Conservation (phyloP, 2,329 filamentous ascomycete genomes). For the Paracoccidioides lutzii region DNA sequence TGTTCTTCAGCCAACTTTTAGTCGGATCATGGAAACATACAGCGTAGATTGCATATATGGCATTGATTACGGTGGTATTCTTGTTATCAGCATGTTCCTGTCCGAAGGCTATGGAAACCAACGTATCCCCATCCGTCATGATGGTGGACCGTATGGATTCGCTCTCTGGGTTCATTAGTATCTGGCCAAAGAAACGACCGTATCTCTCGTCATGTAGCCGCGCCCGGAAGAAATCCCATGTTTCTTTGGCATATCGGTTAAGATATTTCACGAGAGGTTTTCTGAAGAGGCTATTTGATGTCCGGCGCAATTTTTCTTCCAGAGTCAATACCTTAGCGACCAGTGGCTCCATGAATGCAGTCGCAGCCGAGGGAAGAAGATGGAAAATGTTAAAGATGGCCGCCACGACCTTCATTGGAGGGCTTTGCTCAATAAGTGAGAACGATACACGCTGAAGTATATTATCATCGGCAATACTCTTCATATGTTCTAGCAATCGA, state of each 20-base stretch:
- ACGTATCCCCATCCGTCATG: constrained; percentile 56
- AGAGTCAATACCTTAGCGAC: constrained; percentile 84
- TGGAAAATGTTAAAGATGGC: constrained; percentile 96
- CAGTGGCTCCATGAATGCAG: constrained; percentile 78
- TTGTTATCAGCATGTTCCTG: constrained; percentile 53
- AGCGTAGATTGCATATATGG: constrained; percentile 72
- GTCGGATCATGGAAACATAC: constrained; percentile 55
- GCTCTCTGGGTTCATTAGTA: constrained; percentile 64
- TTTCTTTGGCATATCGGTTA: constrained; percentile 81
- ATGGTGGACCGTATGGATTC: constrained; percentile 61
- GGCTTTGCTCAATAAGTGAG: constrained; percentile 83
- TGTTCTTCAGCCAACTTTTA: constrained; percentile 51
- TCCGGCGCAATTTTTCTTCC: constrained; percentile 72
- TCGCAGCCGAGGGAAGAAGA: constrained; percentile 78
- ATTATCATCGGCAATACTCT: constrained; percentile 69
- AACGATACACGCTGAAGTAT: constrained; percentile 85
- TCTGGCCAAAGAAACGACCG: constrained; percentile 81
- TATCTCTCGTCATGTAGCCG: constrained; percentile 75
- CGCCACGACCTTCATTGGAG: constrained; percentile 85
- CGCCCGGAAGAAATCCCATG: constrained; percentile 66
- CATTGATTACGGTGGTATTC: constrained; percentile 72
- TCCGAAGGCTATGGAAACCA: constrained; percentile 53
- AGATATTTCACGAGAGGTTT: constrained; percentile 83
- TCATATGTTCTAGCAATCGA: constrained; percentile 85
- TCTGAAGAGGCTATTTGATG: constrained; percentile 82